These are phyloP conservation scores for Tephrocybe sp. DNA, from an alignment of 768 basidiomycete genomes.

Conservation along the genomic window DNA sequence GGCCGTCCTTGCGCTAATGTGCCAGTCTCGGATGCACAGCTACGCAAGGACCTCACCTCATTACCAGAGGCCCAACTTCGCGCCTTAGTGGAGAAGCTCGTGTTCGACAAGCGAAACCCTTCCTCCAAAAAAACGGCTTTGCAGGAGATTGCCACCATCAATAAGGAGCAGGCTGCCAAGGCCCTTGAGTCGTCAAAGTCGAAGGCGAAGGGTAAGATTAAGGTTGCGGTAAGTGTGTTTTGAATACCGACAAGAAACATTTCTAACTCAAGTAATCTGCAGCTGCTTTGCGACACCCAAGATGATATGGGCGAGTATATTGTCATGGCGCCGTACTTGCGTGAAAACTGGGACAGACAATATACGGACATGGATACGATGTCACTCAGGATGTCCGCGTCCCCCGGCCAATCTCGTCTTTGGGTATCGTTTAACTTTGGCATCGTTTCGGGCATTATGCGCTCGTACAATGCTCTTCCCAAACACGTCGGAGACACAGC, in stretches of 20 bases:
- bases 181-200: neutral
- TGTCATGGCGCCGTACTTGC: slow-evolving; percentile 21
- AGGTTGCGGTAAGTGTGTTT: neutral
- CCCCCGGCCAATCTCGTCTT: slow-evolving; percentile 22
- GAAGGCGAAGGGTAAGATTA: neutral
- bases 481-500: slow-evolving; percentile 7
- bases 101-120: slow-evolving; percentile 7
- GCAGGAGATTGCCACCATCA: slow-evolving; percentile 5
- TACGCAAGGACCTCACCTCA: slow-evolving; percentile 8
- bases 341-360: slow-evolving; percentile 14
- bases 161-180: neutral
- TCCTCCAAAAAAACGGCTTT: slow-evolving; percentile 1
- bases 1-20: neutral
- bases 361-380: neutral
- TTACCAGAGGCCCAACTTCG: slow-evolving; percentile 9
- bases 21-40: neutral
- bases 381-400: slow-evolving; percentile 23
- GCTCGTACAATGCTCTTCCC: slow-evolving; percentile 17
- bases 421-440: slow-evolving; percentile 29
- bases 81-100: slow-evolving; percentile 9
- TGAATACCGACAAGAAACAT: neutral
- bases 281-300: neutral
- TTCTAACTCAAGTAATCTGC: neutral
- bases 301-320: slow-evolving; percentile 11
- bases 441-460: slow-evolving; percentile 22